phyloP scores from a whole-genome alignment of 257 asterid genomes.

The Nicotiana knightiana region DNA sequence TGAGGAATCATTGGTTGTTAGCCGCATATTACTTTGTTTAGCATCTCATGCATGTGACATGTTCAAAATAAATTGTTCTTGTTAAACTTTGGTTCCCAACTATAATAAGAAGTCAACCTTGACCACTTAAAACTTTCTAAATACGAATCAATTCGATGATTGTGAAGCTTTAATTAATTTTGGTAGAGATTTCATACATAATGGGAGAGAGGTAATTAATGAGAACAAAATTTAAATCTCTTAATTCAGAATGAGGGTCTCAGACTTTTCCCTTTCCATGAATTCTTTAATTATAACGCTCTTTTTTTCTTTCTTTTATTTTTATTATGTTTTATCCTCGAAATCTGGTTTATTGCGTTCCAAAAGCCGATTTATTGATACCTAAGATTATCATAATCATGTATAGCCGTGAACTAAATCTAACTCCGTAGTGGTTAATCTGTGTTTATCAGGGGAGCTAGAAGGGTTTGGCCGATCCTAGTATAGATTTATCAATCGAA shows the following conservation, averaged over 20 bases:
- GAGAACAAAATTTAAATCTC: neutral
- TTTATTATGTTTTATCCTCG: no score
- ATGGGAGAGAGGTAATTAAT: neutral
- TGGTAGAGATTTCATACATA: neutral
- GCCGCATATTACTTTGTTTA: neutral
- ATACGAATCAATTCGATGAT: neutral
- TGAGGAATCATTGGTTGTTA: neutral
- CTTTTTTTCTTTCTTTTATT: no score
- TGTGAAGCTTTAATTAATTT: neutral
- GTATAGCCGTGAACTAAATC: neutral
- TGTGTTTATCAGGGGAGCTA: neutral
- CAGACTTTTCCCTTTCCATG: neutral
- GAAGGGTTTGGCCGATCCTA: no score
- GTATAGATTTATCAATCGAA: no score
- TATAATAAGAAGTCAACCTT: neutral
- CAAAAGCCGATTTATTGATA: neutral
- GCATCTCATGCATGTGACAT: conserved; percentile 6
- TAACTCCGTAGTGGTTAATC: no score
- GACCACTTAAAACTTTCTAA: neutral
- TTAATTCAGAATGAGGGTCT: neutral
- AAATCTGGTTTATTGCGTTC: no score
- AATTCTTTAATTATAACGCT: neutral
- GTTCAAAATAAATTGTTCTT: neutral
- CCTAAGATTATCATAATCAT: neutral
- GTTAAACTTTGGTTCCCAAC: neutral